Evolutionary conservation across 1,284 basidiomycete species (phyloP).

Genomic region (Phellinidium pouzarii): DNA sequence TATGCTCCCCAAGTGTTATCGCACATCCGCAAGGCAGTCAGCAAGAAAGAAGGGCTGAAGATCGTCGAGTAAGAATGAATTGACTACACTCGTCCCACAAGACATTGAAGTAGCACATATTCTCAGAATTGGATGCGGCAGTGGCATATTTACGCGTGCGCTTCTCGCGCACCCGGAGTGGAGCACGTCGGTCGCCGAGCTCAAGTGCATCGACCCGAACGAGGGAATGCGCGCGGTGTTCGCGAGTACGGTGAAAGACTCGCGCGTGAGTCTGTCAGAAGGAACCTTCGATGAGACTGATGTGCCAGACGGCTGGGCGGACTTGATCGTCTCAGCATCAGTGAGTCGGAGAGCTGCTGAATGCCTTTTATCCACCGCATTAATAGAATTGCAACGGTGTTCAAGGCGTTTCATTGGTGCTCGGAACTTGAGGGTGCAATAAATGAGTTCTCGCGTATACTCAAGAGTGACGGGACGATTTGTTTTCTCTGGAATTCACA

Average conservation of each 20-base stretch:
- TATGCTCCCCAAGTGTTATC: neutral
- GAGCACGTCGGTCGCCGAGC: slow-evolving; percentile 37
- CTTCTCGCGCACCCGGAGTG: slow-evolving; percentile 56
- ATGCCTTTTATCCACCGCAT: neutral
- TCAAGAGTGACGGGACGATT: slow-evolving; percentile 58
- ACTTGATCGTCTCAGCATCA: slow-evolving; percentile 68
- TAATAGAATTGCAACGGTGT: neutral
- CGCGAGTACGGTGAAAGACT: slow-evolving; percentile 42
- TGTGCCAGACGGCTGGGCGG: slow-evolving; percentile 60
- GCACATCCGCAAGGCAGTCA: slow-evolving; percentile 20
- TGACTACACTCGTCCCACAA: neutral
- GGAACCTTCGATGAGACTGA: slow-evolving; percentile 61
- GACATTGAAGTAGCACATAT: neutral
- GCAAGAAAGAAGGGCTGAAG: slow-evolving; percentile 19
- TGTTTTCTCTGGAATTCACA: slow-evolving; percentile 62
- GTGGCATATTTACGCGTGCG: slow-evolving; percentile 74
- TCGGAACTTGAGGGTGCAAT: slow-evolving; percentile 60
- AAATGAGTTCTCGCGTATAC: slow-evolving; percentile 59
- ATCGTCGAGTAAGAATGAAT: slow-evolving; percentile 26
- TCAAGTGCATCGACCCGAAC: slow-evolving; percentile 67
- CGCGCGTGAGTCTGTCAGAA: slow-evolving; percentile 42
- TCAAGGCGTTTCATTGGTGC: slow-evolving; percentile 77
- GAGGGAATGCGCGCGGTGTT: slow-evolving; percentile 64
- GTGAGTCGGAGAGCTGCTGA: slow-evolving; percentile 29
- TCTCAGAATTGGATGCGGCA: slow-evolving; percentile 60